A percentile compares a stretch with the other conserved stretches of the same genome.
phyloP scores from a whole-genome alignment of 148 eudicot species.

The Fagopyrum esculentum region DNA sequence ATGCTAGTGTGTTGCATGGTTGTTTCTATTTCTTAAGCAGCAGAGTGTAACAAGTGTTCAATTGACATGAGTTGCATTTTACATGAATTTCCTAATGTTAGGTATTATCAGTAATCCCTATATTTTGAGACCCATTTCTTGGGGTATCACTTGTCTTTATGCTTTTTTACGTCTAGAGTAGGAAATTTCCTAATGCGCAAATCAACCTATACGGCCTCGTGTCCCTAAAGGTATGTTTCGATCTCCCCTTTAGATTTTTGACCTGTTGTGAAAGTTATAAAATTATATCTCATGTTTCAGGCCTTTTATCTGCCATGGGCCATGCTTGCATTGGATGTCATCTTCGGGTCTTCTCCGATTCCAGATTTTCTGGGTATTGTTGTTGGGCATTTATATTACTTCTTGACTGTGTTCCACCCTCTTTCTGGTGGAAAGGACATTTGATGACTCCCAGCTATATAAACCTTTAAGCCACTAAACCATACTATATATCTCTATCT shows the following conservation, averaged over 20 bases:
- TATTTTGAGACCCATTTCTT: slow-evolving; percentile 42
- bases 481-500: not conserved
- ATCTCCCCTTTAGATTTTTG: slow-evolving; percentile 2
- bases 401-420: slow-evolving; percentile 93
- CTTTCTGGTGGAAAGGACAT: slow-evolving; percentile 81
- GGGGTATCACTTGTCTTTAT: slow-evolving; percentile 95
- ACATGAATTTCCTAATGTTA: slow-evolving; percentile 17
- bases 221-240: slow-evolving; percentile 52
- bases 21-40: not conserved
- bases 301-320: slow-evolving; percentile 98
- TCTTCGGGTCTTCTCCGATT: slow-evolving; percentile 67
- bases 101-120: slow-evolving; percentile 67
- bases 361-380: slow-evolving; percentile 85
- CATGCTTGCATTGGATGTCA: slow-evolving; percentile 90
- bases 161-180: slow-evolving; percentile 96
- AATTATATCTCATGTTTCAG: slow-evolving; percentile 30
- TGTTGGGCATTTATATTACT: slow-evolving; percentile 95
- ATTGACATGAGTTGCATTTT: not conserved
- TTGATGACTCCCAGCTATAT: slow-evolving; percentile 78
- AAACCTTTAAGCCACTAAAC: slow-evolving; percentile 24
- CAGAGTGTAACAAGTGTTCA: not conserved
- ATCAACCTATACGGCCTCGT: slow-evolving; percentile 88
- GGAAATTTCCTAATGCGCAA: slow-evolving; percentile 83
- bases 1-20: not conserved
- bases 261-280: not conserved